Percentiles rank a stretch among this genome's conserved stretches.
Conservation (phyloP, 768 basidiomycete genomes). For the Amanita brunnescens region DNA sequence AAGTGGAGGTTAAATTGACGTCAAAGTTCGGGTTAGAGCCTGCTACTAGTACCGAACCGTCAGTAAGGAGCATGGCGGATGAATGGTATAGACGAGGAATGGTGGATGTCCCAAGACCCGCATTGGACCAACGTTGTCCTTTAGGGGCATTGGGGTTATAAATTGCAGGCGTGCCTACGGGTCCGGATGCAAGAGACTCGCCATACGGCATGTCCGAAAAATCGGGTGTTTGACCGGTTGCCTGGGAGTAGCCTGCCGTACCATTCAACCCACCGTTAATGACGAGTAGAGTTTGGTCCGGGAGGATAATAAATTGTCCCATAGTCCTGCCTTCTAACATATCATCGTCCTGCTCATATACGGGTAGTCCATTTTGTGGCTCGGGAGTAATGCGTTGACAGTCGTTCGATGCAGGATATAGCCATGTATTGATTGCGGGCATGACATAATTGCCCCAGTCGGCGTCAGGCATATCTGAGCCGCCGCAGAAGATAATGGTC, state of each 20-base stretch:
- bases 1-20: slow-evolving; percentile 50
- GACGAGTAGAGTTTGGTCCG: slow-evolving; percentile 67
- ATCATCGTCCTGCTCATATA: slow-evolving; percentile 64
- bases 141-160: slow-evolving; percentile 69
- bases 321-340: slow-evolving; percentile 76
- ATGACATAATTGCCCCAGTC: slow-evolving; percentile 71
- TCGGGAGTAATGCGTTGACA: slow-evolving; percentile 87
- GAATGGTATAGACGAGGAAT: slow-evolving; percentile 91
- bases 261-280: slow-evolving; percentile 81
- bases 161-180: slow-evolving; percentile 70
- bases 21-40: slow-evolving; percentile 94
- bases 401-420: slow-evolving; percentile 57
- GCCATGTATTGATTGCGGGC: slow-evolving; percentile 68
- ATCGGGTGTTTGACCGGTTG: slow-evolving; percentile 37
- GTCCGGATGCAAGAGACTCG: slow-evolving; percentile 71
- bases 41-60: slow-evolving; percentile 78
- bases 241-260: slow-evolving; percentile 77
- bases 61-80: slow-evolving; percentile 77
- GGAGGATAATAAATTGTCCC: slow-evolving; percentile 85
- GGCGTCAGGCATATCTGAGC: slow-evolving; percentile 64
- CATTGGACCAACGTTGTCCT: slow-evolving; percentile 69
- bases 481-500: slow-evolving; percentile 87
- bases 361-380: slow-evolving; percentile 51
- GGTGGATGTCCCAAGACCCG: slow-evolving; percentile 47
- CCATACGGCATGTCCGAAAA: slow-evolving; percentile 55